Percentiles rank a stretch among this genome's conserved stretches.
phyloP scores from a whole-genome alignment of 2,329 filamentous ascomycete species.

The Hyphodiscus sp. region DNA sequence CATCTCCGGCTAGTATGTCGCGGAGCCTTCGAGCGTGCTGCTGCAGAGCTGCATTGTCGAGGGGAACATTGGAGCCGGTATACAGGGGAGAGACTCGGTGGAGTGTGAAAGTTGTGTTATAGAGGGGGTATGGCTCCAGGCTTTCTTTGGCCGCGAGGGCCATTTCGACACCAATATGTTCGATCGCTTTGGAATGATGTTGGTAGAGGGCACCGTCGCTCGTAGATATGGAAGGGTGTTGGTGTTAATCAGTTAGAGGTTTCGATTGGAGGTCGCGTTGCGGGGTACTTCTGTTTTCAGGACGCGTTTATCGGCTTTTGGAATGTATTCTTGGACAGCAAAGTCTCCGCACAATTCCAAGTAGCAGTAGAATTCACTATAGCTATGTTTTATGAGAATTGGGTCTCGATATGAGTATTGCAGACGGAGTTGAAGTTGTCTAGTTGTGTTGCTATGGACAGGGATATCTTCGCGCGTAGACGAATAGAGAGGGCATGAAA shows the following conservation, averaged over 20 bases:
- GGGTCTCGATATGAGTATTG: background rate
- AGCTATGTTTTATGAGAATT: background rate
- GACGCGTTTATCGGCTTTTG: background rate
- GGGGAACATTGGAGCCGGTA: constrained; percentile 29
- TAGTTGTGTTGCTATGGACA: background rate
- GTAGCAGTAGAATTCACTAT: background rate
- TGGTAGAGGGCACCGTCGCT: background rate
- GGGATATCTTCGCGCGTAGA: background rate
- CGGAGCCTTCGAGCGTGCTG: constrained; percentile 35
- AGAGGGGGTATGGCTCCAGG: constrained; percentile 34
- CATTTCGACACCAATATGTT: background rate
- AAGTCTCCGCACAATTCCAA: background rate
- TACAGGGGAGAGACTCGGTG: constrained; percentile 41
- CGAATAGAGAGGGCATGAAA: background rate
- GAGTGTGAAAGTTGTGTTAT: constrained; percentile 37
- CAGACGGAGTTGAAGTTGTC: background rate
- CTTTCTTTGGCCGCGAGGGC: background rate
- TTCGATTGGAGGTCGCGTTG: background rate
- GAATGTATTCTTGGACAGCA: background rate
- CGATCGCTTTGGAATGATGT: no score
- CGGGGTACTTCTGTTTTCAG: background rate
- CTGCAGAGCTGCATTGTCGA: constrained; percentile 29
- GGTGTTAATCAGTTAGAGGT: background rate
- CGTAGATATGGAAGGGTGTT: background rate
- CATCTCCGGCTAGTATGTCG: constrained; percentile 39